Percentiles rank a stretch among this genome's conserved stretches.
Conservation (phyloP, 129 eudicot species). For the Kitagawia praeruptora region DNA sequence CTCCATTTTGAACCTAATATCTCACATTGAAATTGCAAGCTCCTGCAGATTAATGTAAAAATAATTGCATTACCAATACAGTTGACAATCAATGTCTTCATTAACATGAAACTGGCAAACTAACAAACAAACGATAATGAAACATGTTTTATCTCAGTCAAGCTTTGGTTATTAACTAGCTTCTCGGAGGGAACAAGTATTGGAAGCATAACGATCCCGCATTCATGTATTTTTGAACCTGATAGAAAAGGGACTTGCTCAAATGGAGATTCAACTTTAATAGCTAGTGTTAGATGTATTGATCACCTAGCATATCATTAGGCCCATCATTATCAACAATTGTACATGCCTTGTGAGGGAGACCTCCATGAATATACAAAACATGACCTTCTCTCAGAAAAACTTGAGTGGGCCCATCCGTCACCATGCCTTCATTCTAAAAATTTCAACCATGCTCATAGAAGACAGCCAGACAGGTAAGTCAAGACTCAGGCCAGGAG, state of each 20-base stretch:
- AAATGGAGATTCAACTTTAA: slow-evolving; percentile 84
- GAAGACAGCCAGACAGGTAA: slow-evolving; percentile 76
- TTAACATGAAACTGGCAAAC: background rate
- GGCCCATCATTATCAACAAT: slow-evolving; percentile 16
- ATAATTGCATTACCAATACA: background rate
- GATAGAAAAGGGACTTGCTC: slow-evolving; percentile 40
- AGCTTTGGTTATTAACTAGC: background rate
- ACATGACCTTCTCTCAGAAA: slow-evolving; percentile 69
- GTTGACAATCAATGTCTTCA: background rate
- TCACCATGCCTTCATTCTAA: slow-evolving; percentile 17
- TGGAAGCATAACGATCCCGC: background rate
- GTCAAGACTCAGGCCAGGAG: slow-evolving; percentile 25
- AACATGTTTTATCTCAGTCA: background rate
- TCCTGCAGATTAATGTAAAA: background rate
- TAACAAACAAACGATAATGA: background rate
- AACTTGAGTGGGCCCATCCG: slow-evolving; percentile 31
- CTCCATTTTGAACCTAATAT: background rate
- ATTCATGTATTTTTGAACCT: background rate
- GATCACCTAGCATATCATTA: slow-evolving; percentile 33
- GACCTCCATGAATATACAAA: slow-evolving; percentile 80
- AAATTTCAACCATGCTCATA: slow-evolving; percentile 35
- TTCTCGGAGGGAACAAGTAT: background rate
- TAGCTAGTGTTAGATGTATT: slow-evolving; percentile 73
- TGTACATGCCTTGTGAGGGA: slow-evolving; percentile 69
- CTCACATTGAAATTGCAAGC: background rate